Evolutionary conservation across 192 early-diverging fungal species (phyloP), one percentile per base, ranked within the genome.

Genomic region (Rhizophagus sp.): DNA sequence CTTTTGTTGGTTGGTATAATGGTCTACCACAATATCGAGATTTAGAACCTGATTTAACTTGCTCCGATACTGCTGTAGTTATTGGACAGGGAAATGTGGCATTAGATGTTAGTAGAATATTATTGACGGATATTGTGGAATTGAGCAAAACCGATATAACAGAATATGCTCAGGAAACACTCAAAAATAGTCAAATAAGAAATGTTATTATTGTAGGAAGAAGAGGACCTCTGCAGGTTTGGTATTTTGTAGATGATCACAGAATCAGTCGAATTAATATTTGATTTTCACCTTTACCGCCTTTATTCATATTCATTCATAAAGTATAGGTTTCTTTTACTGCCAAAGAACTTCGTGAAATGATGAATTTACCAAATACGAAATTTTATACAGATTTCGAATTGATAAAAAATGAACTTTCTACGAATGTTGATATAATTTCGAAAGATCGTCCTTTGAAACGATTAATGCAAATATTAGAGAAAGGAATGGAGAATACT

Each of bases 21-120:
- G 98, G 98, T 0, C 77, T 92, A 24, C 95, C 95, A 0, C 89
- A 89, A 17, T 88, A 90, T 47, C 88, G 88, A 67, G 78, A 90
- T 52, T 78, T 95, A 62, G 39, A 86, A 7, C 76, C 89, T 6
- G 93, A 96, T 82, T 83, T 97, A 39, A 76, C 84, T 24, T 80
- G 78, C 8, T 88, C 87, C 0, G 96, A 98, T 67, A 94, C 90
- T 0, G 94, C 94, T 0, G 91, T 96, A 0, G 86, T 98, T 2
- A 86, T 99, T 50, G 98, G 97, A 3, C 95, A 97, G 34, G 98
- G 98, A 1, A 99, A 99, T 79, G 97, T 99, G 1, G 96, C 96
- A 0, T 83, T 98, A 67, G 97, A 98, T 87, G 92, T 95, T 22
- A 96, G 96, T 10, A 88, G 98, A 78, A 91, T 98, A 11, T 86